Evolutionary conservation across 1,139 yeast genomes (phyloP), one percentile per base, ranked within the genome.

Genomic region (Geotrichum cucujoidarum): DNA sequence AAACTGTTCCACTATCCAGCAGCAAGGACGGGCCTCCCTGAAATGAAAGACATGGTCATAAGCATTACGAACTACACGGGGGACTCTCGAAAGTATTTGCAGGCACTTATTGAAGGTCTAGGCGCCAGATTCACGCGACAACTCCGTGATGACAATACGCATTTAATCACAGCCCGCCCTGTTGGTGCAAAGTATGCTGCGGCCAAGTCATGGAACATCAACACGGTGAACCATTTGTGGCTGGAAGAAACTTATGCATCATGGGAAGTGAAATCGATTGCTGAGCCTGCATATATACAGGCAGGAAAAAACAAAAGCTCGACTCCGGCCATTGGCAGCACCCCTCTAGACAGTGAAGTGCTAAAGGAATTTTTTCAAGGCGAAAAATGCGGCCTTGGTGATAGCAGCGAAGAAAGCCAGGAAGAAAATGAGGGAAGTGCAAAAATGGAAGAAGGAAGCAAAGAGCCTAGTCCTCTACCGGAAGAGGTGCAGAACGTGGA

Each of bases 21-120:
- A n/a, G 87, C 84, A 1, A 59, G 62, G 37, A 64, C 65, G 13
- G 80, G 80, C 2, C 56, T 87, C 29, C 66, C 75, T 10, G 78
- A 71, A 8, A 74, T 86, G 71, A 67, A 70, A 21, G 72, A 75
- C 14, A 65, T 78, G 38, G 68, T 72, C 13, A 76, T 88, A 8
- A 75, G 89, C 3, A 76, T 87, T 4, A 82, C 97, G 0, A 87
- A 87, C 58, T 89, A 86, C 61, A 77, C 85, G 21, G 97, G 97
- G 0, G 94, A 84, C 57, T 84, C 95, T 0, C 71, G 98, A 37
- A 67, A 71, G 18, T 90, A 87, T 58, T 67, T 92, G 32, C 78
- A 81, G 42, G 73, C 73, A 44, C 69, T 92, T n/a, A 77, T 85
- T 7, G 70, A 73, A 14, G 72, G 82, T 0, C 63, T 87, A 58